phyloP scores from a whole-genome alignment of 441 rosid species.

The Dalechampia spathulata region DNA sequence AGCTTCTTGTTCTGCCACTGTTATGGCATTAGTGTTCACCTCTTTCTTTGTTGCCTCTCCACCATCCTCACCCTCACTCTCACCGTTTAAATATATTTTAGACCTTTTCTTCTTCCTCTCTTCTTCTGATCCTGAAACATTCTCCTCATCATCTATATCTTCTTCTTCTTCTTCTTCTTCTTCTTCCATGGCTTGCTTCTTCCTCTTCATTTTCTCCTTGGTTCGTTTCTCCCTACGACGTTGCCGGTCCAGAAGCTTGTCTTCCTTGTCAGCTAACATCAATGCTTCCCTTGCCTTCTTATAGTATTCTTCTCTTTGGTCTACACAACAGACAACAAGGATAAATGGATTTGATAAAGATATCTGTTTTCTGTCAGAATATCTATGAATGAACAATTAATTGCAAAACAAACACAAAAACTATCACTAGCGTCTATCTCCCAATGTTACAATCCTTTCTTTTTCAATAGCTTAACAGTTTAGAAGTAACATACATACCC shows the following conservation, averaged over 20 bases:
- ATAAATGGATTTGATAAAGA: neutral
- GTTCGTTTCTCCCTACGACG: conserved; percentile 65
- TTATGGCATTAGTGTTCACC: conserved; percentile 33
- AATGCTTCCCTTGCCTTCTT: conserved; percentile 65
- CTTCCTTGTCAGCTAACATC: conserved; percentile 68
- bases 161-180: conserved; percentile 63
- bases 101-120: conserved; percentile 31
- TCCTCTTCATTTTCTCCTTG: conserved; percentile 68
- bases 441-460: neutral
- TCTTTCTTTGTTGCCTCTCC: conserved; percentile 4
- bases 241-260: conserved; percentile 61
- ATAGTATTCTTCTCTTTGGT: conserved; percentile 44
- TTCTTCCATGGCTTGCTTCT: conserved; percentile 38
- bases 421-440: too few relatives aligned
- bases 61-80: conserved; percentile 21
- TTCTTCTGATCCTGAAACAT: conserved; percentile 40
- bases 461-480: too few relatives aligned
- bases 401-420: too few relatives aligned
- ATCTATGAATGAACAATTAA: neutral
- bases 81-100: conserved; percentile 40
- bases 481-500: conserved; percentile 30
- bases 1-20: conserved; percentile 69
- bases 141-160: conserved; percentile 34
- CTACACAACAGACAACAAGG: conserved; percentile 28
- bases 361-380: too few relatives aligned